Base-by-base conservation (phyloP, 2,329 filamentous ascomycete genomes). In the Sclerotiophoma versabilis region DNA sequence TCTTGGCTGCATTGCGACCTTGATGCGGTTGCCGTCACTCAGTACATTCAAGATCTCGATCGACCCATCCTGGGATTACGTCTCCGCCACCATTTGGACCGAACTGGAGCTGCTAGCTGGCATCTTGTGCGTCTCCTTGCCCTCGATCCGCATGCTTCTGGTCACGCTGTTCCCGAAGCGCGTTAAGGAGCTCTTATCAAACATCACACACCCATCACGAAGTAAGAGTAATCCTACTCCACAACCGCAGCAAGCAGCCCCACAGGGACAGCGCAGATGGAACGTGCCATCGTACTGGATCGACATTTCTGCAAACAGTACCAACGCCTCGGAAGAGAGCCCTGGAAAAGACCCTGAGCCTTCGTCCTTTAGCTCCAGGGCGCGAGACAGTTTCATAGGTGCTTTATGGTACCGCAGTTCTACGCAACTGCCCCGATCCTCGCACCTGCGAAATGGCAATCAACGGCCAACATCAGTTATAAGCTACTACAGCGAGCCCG, bases 1-100 rank as follows among this genome's bases (percentile, higher is more conserved):
- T 8, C 61, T 70, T 22, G 69, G 66, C 11, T 67, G 62, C 37
- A 62, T 70, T 14, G 62, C 68, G 7, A 71, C 65, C 6, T 57
- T 68, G 19, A 50, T 68, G 8, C 63, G 67, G 6, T 44, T 70
- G 1, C 63, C 52, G 1, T 51, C 63, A 11, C 57, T 70, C 12
- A 54, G 62, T 11, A 33, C 30, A 1, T 65, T 69, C 54, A 57
- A 58, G 15, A 59, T 61, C 12, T 63, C 58, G 4, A 46, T 65
- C 22, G 65, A 68, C 32, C 56, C 61, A 2, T 65, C 62, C 8
- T 68, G 60, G 64, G 63, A 64, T 38, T 65, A 68, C 44, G 58
- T 63, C 2, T 55, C 63, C 1, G 45, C 57, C 19, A 65, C 60
- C 6, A 59, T 65, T n/a, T 68, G 63, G 63, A 64, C 65, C 2